Base-by-base conservation (phyloP, 768 basidiomycete species). In the Collybia sp. region DNA sequence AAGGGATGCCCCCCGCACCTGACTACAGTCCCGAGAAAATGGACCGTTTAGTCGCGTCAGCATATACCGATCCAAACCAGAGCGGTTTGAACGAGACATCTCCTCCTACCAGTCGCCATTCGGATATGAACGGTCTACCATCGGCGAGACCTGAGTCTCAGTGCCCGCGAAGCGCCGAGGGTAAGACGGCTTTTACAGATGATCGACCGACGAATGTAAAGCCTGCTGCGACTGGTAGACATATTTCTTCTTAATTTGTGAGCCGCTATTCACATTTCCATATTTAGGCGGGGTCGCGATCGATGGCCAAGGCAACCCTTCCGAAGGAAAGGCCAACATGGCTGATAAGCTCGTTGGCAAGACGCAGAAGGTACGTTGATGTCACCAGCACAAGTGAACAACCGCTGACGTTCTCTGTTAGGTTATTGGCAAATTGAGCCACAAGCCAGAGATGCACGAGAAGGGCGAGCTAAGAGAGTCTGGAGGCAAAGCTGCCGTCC, bases 331-430 rank as follows among this genome's bases (percentile, higher is more conserved):
- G 19, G 68, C 76, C 20, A 67, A 54, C 19, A 15, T 75, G 0
- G 59, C 68, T 6, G 82, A 84, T 61, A 83, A 77, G 60, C 47
- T 81, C 16, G 52, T 80, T 31, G 81, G 82, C 2, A 82, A 83
- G 65, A 67, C 74, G 0, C 68, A 83, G 53, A 73, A 82, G 70
- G 81, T 79, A 12, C 1, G 56, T 30, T 44, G 5, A 20, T 11
- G 12, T 35, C 32, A 8, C 30, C 4, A 33, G 13, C 13, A 8
- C n/a, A n/a, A n/a, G n/a, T 43, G 10, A 42, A 1, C 35, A 15
- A 3, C 42, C 6, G 8, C 33, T 10, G 40, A 34, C 30, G 15
- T 30, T 13, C 1, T 3, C 6, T 30, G 5, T 16, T 16, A 80
- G 79, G 61, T 80, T 35, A 52, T 73, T 20, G 79, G 80, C 6